Percentiles rank a stretch among this genome's conserved stretches.
phyloP scores from a whole-genome alignment of 805 yeast genomes.

The Starmerella bombi region DNA sequence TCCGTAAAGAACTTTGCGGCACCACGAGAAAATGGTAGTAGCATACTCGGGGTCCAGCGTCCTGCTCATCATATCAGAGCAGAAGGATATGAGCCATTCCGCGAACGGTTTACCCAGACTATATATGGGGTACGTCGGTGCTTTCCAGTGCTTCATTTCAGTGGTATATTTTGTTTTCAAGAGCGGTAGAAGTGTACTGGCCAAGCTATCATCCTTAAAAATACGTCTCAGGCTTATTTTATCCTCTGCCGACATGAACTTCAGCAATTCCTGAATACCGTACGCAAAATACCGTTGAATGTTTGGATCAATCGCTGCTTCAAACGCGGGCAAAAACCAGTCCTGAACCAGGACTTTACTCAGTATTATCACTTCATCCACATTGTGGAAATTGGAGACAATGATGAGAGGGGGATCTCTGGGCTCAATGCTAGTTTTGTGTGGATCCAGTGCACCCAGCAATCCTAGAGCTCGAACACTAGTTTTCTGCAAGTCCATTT shows the following conservation, averaged over 20 bases:
- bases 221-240: conserved; percentile 1
- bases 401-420: conserved; percentile 37
- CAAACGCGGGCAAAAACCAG: conserved; percentile 66
- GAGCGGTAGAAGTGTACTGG: conserved; percentile 12
- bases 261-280: conserved; percentile 76
- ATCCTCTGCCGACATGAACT: conserved; percentile 29
- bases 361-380: conserved; percentile 50
- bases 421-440: conserved; percentile 36
- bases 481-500: conserved; percentile 35
- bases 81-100: conserved; percentile 59
- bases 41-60: conserved; percentile 38
- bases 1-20: conserved; percentile 16
- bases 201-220: conserved; percentile 9
- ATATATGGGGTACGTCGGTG: conserved; percentile 53
- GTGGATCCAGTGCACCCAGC: conserved; percentile 64
- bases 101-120: conserved; percentile 31
- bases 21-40: conserved; percentile 13
- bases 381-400: conserved; percentile 49
- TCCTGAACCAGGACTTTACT: conserved; percentile 51
- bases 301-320: conserved; percentile 80
- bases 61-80: conserved; percentile 48
- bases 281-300: conserved; percentile 73
- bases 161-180: conserved; percentile 51
- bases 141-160: conserved; percentile 34
- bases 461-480: conserved; percentile 61